phyloP scores from a whole-genome alignment of 1,139 yeast species.

The Hyphopichia fennica region DNA sequence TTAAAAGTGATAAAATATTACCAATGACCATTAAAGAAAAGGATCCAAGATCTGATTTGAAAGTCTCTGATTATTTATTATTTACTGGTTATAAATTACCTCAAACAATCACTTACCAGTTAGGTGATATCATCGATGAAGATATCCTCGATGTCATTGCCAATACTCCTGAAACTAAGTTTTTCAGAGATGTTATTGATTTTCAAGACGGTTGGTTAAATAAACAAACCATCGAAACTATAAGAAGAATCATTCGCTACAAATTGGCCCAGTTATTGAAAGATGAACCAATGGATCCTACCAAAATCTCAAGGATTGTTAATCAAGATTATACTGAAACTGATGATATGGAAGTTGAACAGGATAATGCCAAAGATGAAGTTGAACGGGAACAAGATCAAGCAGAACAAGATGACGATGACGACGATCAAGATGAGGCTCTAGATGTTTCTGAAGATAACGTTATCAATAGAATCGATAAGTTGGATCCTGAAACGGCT shows the following conservation, averaged over 20 bases:
- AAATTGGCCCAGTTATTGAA: slow-evolving; percentile 59
- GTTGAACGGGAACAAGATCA: slow-evolving; percentile 22
- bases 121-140: slow-evolving; percentile 78
- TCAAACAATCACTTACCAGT: slow-evolving; percentile 67
- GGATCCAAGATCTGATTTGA: slow-evolving; percentile 17
- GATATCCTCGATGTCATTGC: slow-evolving; percentile 54
- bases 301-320: slow-evolving; percentile 45
- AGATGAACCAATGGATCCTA: slow-evolving; percentile 41
- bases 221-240: slow-evolving; percentile 57
- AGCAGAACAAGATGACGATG: slow-evolving; percentile 20
- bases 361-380: slow-evolving; percentile 16
- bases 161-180: slow-evolving; percentile 31
- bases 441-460: slow-evolving; percentile 13
- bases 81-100: slow-evolving; percentile 79
- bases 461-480: slow-evolving; percentile 34
- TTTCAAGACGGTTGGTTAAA: slow-evolving; percentile 76
- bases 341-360: slow-evolving; percentile 25
- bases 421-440: slow-evolving; percentile 10
- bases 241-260: slow-evolving; percentile 70
- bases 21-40: slow-evolving; percentile 19
- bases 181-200: slow-evolving; percentile 43
- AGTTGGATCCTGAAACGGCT: slow-evolving; percentile 36
- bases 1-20: slow-evolving; percentile 11
- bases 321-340: slow-evolving; percentile 37
- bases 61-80: slow-evolving; percentile 50